A percentile compares a stretch with the other conserved stretches of the same genome.
Evolutionary conservation across 1,139 yeast species (phyloP).

Genomic region (Taphrina sp.): DNA sequence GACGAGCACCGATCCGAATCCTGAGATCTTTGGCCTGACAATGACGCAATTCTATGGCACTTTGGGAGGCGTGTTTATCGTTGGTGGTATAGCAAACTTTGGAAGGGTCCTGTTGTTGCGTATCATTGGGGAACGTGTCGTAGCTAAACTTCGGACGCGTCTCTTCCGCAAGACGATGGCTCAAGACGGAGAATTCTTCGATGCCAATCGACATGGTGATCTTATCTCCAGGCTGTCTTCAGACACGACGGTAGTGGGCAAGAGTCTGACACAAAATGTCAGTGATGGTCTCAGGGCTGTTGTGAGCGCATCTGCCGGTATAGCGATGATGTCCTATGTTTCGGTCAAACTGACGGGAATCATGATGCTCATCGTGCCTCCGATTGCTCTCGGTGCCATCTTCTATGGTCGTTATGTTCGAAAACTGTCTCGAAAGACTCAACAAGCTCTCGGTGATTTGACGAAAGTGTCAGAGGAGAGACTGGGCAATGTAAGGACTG

Average conservation of each 20-base stretch:
- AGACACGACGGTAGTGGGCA: slow-evolving; percentile 86
- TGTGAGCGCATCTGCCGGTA: slow-evolving; percentile 75
- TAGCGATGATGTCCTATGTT: slow-evolving; percentile 86
- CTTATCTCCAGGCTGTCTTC: slow-evolving; percentile 80
- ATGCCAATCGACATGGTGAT: slow-evolving; percentile 90
- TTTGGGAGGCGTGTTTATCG: slow-evolving; percentile 56
- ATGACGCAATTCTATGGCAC: slow-evolving; percentile 52
- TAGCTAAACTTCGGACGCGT: slow-evolving; percentile 73
- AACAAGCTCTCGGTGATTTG: slow-evolving; percentile 79
- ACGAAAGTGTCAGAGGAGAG: slow-evolving; percentile 92
- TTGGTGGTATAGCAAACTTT: slow-evolving; percentile 76
- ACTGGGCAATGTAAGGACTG: slow-evolving; percentile 74
- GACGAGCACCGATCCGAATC: slow-evolving; percentile 46
- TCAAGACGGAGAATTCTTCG: slow-evolving; percentile 91
- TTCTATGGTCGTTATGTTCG: slow-evolving; percentile 78
- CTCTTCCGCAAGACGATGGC: slow-evolving; percentile 72
- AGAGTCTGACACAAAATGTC: slow-evolving; percentile 81
- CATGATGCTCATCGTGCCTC: slow-evolving; percentile 77
- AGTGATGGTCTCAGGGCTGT: slow-evolving; percentile 85
- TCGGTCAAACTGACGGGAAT: slow-evolving; percentile 74
- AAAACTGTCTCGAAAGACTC: slow-evolving; percentile 69
- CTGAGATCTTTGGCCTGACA: slow-evolving; percentile 51
- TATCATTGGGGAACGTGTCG: slow-evolving; percentile 78
- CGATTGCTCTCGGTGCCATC: slow-evolving; percentile 49
- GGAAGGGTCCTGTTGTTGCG: slow-evolving; percentile 74